Evolutionary conservation across 148 eudicot species (phyloP), one percentile per base, ranked within the genome.

Genomic region (Rhododendron molle): DNA sequence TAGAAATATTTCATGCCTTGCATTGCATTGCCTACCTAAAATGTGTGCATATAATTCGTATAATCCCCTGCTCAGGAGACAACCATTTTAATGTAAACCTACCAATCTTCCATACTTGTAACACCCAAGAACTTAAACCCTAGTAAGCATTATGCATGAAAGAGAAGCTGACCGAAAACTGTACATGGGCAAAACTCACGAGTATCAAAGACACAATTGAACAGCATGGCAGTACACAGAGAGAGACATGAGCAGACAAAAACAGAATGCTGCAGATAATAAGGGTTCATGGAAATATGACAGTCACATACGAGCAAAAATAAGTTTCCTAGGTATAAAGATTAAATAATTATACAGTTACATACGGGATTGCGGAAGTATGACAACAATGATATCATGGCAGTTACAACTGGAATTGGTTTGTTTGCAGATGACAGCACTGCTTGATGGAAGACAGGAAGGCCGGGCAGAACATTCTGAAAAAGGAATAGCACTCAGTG

Each of bases 301-400:
- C 5, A 58, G n/a, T 56, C 21, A 16, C 13, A 15, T 73, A 34
- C 30, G 69, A 20, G 69, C 34, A 40, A 80, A 81, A 50, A 21
- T 32, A 34, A 12, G 20, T 34, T 49, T 10, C 20, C 26, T 43
- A 67, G 52, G 18, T n/a, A 83, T 32, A 84, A 44, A 62, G 14
- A 20, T 16, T 60, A 36, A 20, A 77, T 28, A 34, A 79, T 12
- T 72, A 23, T 56, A 67, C 38, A 36, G 54, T 43, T 47, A 34
- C 98, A 73, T 97, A 97, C 99, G 90, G 95, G 94, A 88, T 86
- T 84, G 30, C 93, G 98, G 80, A 85, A 91, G 91, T 83, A 97
- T 40, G 98, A 93, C 80, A 92, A 86, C 88, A 94, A 88, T n/a
- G 99, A 97, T 46, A 91, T 86, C 90, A 95, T 88, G n/a, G 98